Evolutionary conservation across 2,329 filamentous ascomycete genomes (phyloP).

Genomic region (Monilinia fructigena): DNA sequence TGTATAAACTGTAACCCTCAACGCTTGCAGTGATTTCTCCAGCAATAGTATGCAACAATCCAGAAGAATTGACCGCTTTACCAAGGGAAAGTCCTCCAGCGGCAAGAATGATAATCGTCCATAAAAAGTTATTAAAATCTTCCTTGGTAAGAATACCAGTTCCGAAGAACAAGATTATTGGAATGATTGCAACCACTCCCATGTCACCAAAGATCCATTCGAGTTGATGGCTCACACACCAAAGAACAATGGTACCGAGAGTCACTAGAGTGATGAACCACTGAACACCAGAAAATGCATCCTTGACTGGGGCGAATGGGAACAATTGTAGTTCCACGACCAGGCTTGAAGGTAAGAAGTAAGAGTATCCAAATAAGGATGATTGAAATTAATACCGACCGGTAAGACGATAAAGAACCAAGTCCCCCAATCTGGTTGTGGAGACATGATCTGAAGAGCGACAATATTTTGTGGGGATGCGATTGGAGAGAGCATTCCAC

Average conservation of each 20-base stretch:
- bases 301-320: slow-evolving; percentile 87
- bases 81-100: slow-evolving; percentile 90
- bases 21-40: slow-evolving; percentile 71
- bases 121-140: slow-evolving; percentile 99
- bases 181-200: slow-evolving; percentile 96
- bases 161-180: slow-evolving; percentile 93
- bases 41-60: slow-evolving; percentile 86
- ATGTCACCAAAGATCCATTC: slow-evolving; percentile 91
- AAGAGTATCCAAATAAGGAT: slow-evolving; percentile 86
- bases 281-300: slow-evolving; percentile 82
- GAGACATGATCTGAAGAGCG: slow-evolving; percentile 91
- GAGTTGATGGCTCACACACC: slow-evolving; percentile 89
- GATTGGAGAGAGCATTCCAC: slow-evolving; percentile 93
- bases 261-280: slow-evolving; percentile 91
- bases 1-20: slow-evolving; percentile 77
- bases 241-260: slow-evolving; percentile 78
- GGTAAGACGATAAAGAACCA: slow-evolving; percentile 98
- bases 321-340: slow-evolving; percentile 82
- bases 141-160: slow-evolving; percentile 96
- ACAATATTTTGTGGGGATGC: slow-evolving; percentile 98
- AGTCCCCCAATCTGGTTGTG: slow-evolving; percentile 84
- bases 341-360: slow-evolving; percentile 79
- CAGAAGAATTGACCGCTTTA: slow-evolving; percentile 91
- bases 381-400: slow-evolving; percentile 87
- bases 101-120: slow-evolving; percentile 98